Conservation (phyloP, 2,329 filamentous ascomycete species). For the Fusarium sp. region DNA sequence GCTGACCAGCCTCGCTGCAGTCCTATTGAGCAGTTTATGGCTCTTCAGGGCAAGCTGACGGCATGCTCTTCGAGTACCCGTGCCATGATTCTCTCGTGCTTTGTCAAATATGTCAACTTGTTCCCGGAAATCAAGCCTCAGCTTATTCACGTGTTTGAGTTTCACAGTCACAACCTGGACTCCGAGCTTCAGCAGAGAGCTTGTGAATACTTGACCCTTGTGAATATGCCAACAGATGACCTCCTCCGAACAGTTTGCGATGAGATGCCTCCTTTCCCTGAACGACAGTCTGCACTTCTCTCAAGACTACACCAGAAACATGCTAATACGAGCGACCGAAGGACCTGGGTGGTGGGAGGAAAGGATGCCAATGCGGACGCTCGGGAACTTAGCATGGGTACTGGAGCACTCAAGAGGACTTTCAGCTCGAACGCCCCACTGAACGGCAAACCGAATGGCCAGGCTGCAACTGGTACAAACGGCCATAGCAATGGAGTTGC, state of each 20-base stretch:
- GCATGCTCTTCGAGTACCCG: conserved; percentile 88
- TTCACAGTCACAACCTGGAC: conserved; percentile 94
- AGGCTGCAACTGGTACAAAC: conserved; percentile 58
- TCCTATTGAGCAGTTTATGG: conserved; percentile 96
- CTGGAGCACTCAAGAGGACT: conserved; percentile 83
- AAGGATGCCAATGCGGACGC: conserved; percentile 90
- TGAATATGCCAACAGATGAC: conserved; percentile 87
- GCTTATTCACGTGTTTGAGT: conserved; percentile 85
- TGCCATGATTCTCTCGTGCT: conserved; percentile 93
- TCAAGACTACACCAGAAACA: conserved; percentile 96
- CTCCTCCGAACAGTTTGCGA: conserved; percentile 93
- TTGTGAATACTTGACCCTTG: conserved; percentile 91
- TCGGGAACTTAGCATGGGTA: conserved; percentile 82
- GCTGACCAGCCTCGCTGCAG: conserved; percentile 92
- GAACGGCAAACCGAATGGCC: conserved; percentile 59
- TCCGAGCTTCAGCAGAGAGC: conserved; percentile 95
- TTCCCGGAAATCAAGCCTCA: conserved; percentile 99
- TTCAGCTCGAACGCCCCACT: conserved; percentile 71
- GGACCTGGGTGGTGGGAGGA: conserved; percentile 97
- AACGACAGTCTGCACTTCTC: conserved; percentile 89
- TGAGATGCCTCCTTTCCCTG: conserved; percentile 98
- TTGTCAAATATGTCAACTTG: conserved; percentile 97
- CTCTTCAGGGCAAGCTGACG: conserved; percentile 88
- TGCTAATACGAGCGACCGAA: conserved; percentile 89
- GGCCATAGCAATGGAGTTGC: conserved; percentile 61